Base-by-base conservation (phyloP, 306 rosid genomes). In the Cicer cuneatum region DNA sequence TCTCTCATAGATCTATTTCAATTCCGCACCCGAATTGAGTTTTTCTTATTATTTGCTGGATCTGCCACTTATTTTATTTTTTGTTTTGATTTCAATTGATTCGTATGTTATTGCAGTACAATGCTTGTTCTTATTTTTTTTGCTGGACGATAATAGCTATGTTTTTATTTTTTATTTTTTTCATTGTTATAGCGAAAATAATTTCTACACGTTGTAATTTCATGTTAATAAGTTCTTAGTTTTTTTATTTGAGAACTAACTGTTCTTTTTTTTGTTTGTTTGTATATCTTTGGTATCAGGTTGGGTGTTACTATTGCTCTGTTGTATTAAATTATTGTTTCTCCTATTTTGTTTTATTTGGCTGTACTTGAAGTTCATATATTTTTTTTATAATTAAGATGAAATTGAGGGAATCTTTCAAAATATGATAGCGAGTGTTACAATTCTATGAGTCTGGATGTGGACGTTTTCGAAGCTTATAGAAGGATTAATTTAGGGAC, bases 1-100 rank as follows among this genome's bases (percentile, higher is more conserved):
- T 60, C 42, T 42, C 15, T 18, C 16, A 21, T 53, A 37, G 80
- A 73, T 72, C 75, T 78, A 10, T 72, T 33, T 59, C 35, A 10
- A 33, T 53, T 51, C 21, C 8, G 60, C n/a, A 10, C 21, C 19
- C 19, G 9, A 16, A 7, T 75, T 21, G 11, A 53, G 5, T 38
- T 46, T 15, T 61, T 59, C 1, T 16, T 9, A 5, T 2, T 66
- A 7, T 33, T 46, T 46, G 12, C 57, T 71, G 41, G 77, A 78
- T 71, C 77, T 62, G 49, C 7, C 9, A 2, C 12, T 2, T 13
- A 1, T 1, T 48, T 48, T n/a, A 7, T 40, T 6, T 35, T 39
- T 7, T 14, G 41, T 16, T 73, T 60, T 18, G 0, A 16, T 2
- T 66, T 24, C 53, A 48, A 48, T 48, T 48, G 7, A 0, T 13